Percentiles rank a stretch among this genome's conserved stretches.
Evolutionary conservation across 495 filamentous ascomycete species (phyloP).

Genomic region (Tetracladium marchalianum): DNA sequence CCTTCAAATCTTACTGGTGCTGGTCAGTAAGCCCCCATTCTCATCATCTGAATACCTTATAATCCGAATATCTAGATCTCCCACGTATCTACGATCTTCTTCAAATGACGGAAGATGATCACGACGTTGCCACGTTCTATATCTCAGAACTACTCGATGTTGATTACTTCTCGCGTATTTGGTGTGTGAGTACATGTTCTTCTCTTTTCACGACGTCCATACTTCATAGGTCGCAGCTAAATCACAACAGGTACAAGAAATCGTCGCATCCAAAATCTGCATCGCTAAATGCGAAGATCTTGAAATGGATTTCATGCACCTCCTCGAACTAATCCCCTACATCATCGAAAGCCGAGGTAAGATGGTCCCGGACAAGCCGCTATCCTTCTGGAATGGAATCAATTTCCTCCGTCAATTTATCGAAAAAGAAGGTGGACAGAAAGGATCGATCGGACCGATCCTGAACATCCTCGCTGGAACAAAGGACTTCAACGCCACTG

Average conservation of each 20-base stretch:
- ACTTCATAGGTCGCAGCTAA: no score
- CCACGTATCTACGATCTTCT: neutral
- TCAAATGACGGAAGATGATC: neutral
- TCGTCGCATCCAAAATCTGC: conserved; percentile 7
- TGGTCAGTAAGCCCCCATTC: neutral
- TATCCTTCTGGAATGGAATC: conserved; percentile 3
- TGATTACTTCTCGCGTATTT: conserved; percentile 8
- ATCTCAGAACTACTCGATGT: conserved; percentile 4
- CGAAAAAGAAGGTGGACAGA: neutral
- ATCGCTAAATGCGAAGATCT: conserved; percentile 10
- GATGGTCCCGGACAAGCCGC: conserved; percentile 1
- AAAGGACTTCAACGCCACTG: conserved; percentile 6
- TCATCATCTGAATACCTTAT: neutral
- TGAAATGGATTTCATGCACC: conserved; percentile 7
- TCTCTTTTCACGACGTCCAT: no score
- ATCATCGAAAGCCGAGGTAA: conserved; percentile 1
- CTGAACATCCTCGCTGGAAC: conserved; percentile 4
- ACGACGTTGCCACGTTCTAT: conserved; percentile 1
- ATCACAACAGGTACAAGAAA: conserved; percentile 3
- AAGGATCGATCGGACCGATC: conserved; percentile 3
- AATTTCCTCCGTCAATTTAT: neutral
- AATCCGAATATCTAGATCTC: neutral
- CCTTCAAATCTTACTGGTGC: neutral
- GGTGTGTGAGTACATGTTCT: conserved; percentile 1
- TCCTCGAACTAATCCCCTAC: neutral